Evolutionary conservation across 2,329 filamentous ascomycete genomes (phyloP).

Genomic region (Colletotrichum limetticola): DNA sequence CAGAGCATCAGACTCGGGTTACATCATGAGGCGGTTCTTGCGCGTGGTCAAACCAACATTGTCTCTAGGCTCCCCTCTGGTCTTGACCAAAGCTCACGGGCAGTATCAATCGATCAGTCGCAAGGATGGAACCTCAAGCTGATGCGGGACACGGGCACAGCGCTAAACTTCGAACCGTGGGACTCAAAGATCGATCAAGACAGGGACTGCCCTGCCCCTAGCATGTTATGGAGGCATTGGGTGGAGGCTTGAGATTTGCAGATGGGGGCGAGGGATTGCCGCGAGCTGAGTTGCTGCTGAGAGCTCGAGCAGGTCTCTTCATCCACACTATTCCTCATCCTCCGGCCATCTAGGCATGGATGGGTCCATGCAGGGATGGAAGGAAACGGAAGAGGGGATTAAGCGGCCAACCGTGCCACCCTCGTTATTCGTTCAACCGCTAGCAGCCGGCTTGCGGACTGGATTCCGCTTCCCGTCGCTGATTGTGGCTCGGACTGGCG

Average conservation of each 20-base stretch:
- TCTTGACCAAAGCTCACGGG: neutral
- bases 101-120: slow-evolving; percentile 1
- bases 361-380: slow-evolving; percentile 9
- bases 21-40: slow-evolving; percentile 15
- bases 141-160: slow-evolving; percentile 10
- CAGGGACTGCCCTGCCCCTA: slow-evolving; percentile 6
- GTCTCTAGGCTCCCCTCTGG: neutral
- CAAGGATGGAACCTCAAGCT: neutral
- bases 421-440: slow-evolving; percentile 18
- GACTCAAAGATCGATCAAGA: slow-evolving; percentile 27
- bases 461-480: slow-evolving; percentile 21
- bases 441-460: slow-evolving; percentile 12
- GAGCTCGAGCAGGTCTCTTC: neutral
- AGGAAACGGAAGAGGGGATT: neutral
- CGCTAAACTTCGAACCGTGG: slow-evolving; percentile 27
- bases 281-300: neutral
- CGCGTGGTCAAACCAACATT: slow-evolving; percentile 12
- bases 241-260: slow-evolving; percentile 6
- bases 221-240: slow-evolving; percentile 13
- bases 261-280: slow-evolving; percentile 17
- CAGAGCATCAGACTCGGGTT: neutral
- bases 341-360: slow-evolving; percentile 3
- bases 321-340: neutral
- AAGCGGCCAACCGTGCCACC: slow-evolving; percentile 27
- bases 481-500: slow-evolving; percentile 6